Evolutionary conservation across 1,284 basidiomycete species (phyloP).

Genomic region (Fistulinella staudtii): DNA sequence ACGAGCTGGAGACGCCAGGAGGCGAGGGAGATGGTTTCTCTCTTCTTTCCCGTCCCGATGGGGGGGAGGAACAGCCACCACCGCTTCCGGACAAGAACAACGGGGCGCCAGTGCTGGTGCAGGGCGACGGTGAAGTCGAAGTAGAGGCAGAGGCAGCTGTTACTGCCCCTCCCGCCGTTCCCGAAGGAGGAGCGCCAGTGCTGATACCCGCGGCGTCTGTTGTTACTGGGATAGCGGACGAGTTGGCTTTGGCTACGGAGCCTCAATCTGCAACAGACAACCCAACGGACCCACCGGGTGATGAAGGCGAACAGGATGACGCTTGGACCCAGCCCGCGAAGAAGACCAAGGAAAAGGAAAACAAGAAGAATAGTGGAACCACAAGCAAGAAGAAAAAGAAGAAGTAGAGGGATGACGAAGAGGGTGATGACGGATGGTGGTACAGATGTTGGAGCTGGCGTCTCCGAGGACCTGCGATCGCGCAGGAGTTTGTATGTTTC

Average conservation of each 20-base stretch:
- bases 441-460: too few species aligned
- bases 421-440: too few species aligned
- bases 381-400: constrained; percentile 24
- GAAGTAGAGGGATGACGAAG: constrained; percentile 1
- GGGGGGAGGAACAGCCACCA: too few species aligned
- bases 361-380: neutral
- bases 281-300: constrained; percentile 16
- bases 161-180: too few species aligned
- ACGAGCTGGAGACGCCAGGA: too few species aligned
- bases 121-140: too few species aligned
- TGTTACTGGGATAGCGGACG: neutral
- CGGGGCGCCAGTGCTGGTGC: too few species aligned
- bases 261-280: constrained; percentile 13
- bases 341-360: accelerated
- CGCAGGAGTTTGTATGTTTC: neutral
- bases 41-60: too few species aligned
- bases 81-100: too few species aligned
- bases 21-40: too few species aligned
- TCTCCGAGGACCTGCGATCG: constrained; percentile 6
- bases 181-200: neutral
- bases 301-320: constrained; percentile 12
- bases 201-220: neutral
- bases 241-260: constrained; percentile 7
- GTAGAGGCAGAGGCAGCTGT: too few species aligned
- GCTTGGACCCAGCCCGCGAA: neutral